phyloP scores from a whole-genome alignment of 2,329 filamentous ascomycete genomes.

The Diaporthe batatas region DNA sequence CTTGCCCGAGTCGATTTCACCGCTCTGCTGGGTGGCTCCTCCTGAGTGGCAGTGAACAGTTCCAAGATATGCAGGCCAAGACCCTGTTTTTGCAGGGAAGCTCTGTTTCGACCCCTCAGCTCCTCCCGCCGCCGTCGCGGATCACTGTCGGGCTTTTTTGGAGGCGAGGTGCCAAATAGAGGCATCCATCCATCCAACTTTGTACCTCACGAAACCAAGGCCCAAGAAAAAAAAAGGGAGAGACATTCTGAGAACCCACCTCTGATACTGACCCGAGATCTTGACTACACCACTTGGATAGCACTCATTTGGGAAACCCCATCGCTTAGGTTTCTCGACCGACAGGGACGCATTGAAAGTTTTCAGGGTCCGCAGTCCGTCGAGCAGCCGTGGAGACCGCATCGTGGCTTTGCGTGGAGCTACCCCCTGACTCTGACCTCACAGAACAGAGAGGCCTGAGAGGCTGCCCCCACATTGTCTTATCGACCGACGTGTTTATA shows the following conservation, averaged over 20 bases:
- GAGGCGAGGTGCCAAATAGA: constrained; percentile 2
- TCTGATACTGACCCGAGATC: neutral
- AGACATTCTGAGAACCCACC: neutral
- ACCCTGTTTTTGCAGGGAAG: constrained; percentile 38
- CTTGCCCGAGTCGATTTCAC: constrained; percentile 35
- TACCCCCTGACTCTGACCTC: constrained; percentile 41
- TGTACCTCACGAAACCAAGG: neutral
- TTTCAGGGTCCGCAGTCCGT: constrained; percentile 33
- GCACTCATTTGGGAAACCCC: neutral
- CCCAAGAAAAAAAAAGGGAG: neutral
- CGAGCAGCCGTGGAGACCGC: constrained; percentile 36
- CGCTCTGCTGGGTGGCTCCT: constrained; percentile 38
- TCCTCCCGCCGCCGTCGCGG: constrained; percentile 22
- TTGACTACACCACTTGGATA: neutral
- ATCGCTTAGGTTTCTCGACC: constrained; percentile 19
- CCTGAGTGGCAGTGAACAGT: constrained; percentile 39
- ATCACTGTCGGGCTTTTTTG: neutral
- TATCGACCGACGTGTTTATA: constrained; percentile 39
- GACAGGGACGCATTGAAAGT: constrained; percentile 16
- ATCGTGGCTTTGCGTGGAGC: constrained; percentile 41
- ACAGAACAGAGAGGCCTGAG: constrained; percentile 27
- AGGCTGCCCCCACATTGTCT: constrained; percentile 36
- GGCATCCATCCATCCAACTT: constrained; percentile 17
- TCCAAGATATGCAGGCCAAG: constrained; percentile 42
- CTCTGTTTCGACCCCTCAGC: constrained; percentile 39